These are phyloP conservation scores for Prunus davidiana DNA, from an alignment of 306 rosid genomes.

Conservation along the genomic window DNA sequence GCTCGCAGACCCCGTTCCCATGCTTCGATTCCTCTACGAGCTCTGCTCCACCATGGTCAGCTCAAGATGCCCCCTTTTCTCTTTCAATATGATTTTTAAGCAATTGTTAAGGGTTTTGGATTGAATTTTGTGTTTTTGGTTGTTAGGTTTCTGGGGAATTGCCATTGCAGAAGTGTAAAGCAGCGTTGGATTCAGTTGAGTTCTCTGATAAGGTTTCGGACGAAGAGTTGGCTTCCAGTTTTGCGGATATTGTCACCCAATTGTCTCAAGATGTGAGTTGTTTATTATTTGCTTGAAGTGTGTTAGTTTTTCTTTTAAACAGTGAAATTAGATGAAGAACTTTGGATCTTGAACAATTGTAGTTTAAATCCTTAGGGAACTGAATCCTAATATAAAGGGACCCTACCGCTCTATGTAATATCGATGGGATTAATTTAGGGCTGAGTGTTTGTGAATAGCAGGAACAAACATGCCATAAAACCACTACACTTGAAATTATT, in stretches of 20 bases:
- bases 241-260: slow-evolving; percentile 89
- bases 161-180: slow-evolving; percentile 82
- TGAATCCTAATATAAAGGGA: neutral
- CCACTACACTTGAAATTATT: neutral
- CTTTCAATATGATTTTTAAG: neutral
- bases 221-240: slow-evolving; percentile 64
- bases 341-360: neutral
- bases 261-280: slow-evolving; percentile 93
- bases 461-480: neutral
- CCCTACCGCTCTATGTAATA: neutral
- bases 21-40: slow-evolving; percentile 93
- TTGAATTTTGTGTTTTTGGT: slow-evolving; percentile 17
- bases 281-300: neutral
- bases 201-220: slow-evolving; percentile 52
- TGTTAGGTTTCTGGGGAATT: slow-evolving; percentile 89
- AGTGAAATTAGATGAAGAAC: neutral
- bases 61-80: neutral
- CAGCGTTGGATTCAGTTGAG: slow-evolving; percentile 74
- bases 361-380: neutral
- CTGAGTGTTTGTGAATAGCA: neutral
- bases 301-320: neutral
- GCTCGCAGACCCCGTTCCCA: slow-evolving; percentile 60
- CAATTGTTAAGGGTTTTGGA: slow-evolving; percentile 10
- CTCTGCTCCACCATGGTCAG: slow-evolving; percentile 85
- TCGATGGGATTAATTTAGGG: neutral